Conservation (phyloP, 202 grass and related monocot species). For the Setaria viridis region DNA sequence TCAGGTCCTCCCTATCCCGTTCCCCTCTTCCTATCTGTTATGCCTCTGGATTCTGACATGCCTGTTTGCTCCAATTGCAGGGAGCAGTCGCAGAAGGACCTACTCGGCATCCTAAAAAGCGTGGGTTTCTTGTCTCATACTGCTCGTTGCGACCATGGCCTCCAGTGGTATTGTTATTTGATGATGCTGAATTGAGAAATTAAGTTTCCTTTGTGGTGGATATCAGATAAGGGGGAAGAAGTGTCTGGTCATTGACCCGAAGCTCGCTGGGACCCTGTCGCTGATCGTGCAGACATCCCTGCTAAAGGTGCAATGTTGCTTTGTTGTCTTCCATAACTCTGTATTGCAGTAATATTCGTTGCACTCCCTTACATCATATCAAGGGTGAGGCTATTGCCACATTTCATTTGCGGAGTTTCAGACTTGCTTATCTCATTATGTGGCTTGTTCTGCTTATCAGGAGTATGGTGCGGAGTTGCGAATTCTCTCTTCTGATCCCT, state of each 20-base stretch:
- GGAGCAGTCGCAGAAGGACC: constrained; percentile 91
- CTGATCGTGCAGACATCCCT: constrained; percentile 71
- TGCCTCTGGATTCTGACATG: not conserved
- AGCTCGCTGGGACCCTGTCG: constrained; percentile 76
- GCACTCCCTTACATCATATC: not conserved
- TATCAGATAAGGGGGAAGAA: constrained; percentile 83
- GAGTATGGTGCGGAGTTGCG: constrained; percentile 79
- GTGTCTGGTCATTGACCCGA: constrained; percentile 85
- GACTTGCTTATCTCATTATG: constrained; percentile 27
- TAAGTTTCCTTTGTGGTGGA: constrained; percentile 27
- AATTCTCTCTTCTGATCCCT: constrained; percentile 69
- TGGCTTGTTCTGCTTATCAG: constrained; percentile 49
- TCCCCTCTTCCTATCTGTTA: constrained; percentile 14
- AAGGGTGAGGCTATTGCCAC: not conserved
- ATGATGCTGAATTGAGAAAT: constrained; percentile 5
- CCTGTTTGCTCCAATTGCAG: constrained; percentile 26
- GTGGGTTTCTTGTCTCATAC: constrained; percentile 48
- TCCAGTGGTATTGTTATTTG: not conserved
- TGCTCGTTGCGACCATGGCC: too few species aligned
- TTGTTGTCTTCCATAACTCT: not conserved
- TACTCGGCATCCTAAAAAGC: constrained; percentile 77
- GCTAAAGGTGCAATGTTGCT: constrained; percentile 59
- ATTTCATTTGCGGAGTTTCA: not conserved
- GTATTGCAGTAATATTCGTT: not conserved
- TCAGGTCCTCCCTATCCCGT: constrained; percentile 52